Conservation (phyloP, 2,329 filamentous ascomycete genomes). For the Ascochyta rabiei region DNA sequence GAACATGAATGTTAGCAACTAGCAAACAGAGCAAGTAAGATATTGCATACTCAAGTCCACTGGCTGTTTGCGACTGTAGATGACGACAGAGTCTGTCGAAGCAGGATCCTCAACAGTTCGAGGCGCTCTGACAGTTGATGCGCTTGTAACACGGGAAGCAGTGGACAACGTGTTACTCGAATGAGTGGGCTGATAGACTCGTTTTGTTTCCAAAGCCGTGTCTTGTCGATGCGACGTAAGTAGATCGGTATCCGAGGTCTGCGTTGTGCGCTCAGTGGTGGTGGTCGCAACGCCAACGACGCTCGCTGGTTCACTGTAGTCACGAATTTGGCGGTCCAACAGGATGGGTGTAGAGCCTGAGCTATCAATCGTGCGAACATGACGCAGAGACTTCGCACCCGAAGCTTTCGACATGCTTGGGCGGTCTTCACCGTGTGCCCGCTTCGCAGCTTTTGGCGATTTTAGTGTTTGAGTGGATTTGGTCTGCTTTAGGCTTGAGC, state of each 20-base stretch:
- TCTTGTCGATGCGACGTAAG: not conserved
- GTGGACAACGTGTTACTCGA: not conserved
- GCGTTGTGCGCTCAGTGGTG: not conserved
- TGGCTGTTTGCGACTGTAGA: conserved; percentile 21
- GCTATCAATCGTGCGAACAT: conserved; percentile 33
- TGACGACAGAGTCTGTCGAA: conserved; percentile 21
- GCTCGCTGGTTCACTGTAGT: not conserved
- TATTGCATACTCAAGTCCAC: conserved; percentile 24
- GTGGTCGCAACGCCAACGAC: not conserved
- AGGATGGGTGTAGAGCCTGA: conserved; percentile 27
- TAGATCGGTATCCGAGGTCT: not conserved
- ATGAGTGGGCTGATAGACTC: not conserved
- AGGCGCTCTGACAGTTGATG: conserved; percentile 23
- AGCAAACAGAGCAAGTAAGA: not conserved
- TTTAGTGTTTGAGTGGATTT: conserved; percentile 19
- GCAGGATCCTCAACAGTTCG: conserved; percentile 6
- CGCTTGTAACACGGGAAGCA: conserved; percentile 25
- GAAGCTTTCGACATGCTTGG: not conserved
- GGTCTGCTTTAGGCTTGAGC: conserved; percentile 23
- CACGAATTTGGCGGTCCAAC: not conserved
- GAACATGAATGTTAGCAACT: conserved; percentile 19
- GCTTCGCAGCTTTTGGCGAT: not conserved
- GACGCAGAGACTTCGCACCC: conserved; percentile 9
- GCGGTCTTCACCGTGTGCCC: not conserved
- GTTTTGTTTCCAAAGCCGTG: not conserved